A percentile compares a stretch with the other conserved stretches of the same genome.
These are phyloP conservation scores for Trametes sanguinea DNA, from an alignment of 768 basidiomycete genomes.

Conservation along the genomic window DNA sequence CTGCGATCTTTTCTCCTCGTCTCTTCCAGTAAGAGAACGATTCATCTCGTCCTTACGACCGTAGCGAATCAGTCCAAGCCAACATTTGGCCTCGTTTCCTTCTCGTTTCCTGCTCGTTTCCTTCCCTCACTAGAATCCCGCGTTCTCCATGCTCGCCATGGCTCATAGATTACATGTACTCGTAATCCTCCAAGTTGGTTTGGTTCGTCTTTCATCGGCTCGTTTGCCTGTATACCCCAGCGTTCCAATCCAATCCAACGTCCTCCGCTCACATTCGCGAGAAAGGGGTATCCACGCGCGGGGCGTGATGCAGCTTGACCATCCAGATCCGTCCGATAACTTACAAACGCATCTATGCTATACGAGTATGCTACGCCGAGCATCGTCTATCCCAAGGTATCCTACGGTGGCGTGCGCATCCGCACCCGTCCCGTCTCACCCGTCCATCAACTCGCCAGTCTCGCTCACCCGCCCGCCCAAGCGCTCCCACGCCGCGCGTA, in stretches of 20 bases:
- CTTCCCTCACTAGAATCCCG: not conserved
- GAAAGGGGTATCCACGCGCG: not conserved
- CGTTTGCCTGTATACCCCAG: too few species aligned
- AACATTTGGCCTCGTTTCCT: not conserved
- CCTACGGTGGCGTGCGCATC: not conserved
- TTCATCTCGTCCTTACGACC: not conserved
- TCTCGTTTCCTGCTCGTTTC: not conserved
- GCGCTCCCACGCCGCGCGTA: slow-evolving; percentile 42
- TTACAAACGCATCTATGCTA: slow-evolving; percentile 1
- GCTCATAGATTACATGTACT: too few species aligned
- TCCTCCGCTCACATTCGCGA: not conserved
- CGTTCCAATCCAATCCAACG: not conserved
- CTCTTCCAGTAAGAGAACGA: not conserved
- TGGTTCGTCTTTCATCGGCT: too few species aligned
- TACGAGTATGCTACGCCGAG: not conserved
- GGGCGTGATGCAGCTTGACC: not conserved
- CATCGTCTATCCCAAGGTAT: not conserved
- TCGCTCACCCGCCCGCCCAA: slow-evolving; percentile 24
- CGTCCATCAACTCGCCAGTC: slow-evolving; percentile 8
- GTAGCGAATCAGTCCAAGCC: not conserved
- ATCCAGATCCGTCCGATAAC: slow-evolving; percentile 3
- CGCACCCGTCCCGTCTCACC: not conserved
- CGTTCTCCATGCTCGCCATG: too few species aligned
- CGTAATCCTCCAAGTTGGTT: too few species aligned
- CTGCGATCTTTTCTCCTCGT: not conserved